These are phyloP conservation scores for Aspergillus fischeri DNA, from an alignment of 2,329 filamentous ascomycete species.

Conservation along the genomic window DNA sequence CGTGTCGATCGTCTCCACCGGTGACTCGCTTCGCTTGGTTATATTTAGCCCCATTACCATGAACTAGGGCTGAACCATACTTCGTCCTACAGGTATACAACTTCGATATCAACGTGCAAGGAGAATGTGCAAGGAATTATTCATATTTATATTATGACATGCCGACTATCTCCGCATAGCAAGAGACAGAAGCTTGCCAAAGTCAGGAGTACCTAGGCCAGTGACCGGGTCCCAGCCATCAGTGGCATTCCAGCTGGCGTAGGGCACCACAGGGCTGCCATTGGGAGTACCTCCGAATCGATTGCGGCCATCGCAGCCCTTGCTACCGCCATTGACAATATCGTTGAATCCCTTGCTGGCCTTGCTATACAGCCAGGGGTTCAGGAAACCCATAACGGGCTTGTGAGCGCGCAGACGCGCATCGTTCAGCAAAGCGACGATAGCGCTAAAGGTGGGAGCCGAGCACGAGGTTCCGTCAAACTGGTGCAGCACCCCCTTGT, in stretches of 20 bases:
- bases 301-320: conserved; percentile 43
- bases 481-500: conserved; percentile 22
- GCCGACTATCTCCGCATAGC: neutral
- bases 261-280: conserved; percentile 38
- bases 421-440: conserved; percentile 62
- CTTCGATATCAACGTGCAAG: no score
- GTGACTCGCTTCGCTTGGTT: neutral
- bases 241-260: conserved; percentile 50
- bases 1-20: neutral
- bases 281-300: conserved; percentile 40
- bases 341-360: conserved; percentile 45
- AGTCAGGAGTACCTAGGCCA: conserved; percentile 38
- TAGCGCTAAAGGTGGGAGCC: conserved; percentile 54
- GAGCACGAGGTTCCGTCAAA: conserved; percentile 48
- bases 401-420: conserved; percentile 50
- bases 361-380: conserved; percentile 55
- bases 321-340: conserved; percentile 45
- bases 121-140: no score
- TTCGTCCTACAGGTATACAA: neutral
- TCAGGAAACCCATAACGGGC: conserved; percentile 54
- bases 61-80: neutral
- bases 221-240: conserved; percentile 50
- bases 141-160: no score
- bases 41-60: no score
- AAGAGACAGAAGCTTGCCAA: conserved; percentile 16